phyloP scores from a whole-genome alignment of 2,329 filamentous ascomycete genomes.

The Scedosporium aurantiacum region DNA sequence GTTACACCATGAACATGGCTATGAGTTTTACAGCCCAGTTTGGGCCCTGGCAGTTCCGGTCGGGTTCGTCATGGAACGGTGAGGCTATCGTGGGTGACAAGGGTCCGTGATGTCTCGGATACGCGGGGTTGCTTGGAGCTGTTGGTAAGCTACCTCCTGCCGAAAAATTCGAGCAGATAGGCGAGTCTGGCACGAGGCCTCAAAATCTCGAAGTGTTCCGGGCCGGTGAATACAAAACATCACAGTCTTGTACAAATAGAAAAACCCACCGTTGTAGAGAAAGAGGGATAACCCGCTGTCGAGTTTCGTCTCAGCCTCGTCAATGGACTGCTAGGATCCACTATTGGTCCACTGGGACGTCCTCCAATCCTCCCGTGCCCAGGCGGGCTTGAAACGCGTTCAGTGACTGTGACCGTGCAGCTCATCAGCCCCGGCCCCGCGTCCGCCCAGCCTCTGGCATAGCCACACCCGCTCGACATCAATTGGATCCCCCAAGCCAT shows the following conservation, averaged over 20 bases:
- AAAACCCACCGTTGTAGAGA: neutral
- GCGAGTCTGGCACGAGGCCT: neutral
- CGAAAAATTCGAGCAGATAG: neutral
- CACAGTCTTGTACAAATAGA: no score
- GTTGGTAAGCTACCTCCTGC: neutral
- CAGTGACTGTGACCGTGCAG: neutral
- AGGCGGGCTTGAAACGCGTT: neutral
- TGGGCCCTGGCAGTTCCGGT: neutral
- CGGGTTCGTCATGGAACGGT: neutral
- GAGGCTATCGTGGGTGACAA: neutral
- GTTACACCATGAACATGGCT: neutral
- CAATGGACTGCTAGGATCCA: neutral
- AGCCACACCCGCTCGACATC: neutral
- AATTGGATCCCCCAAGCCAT: neutral
- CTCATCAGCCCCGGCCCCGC: neutral
- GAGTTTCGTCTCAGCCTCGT: conserved; percentile 6
- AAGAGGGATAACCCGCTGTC: neutral
- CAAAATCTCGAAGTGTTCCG: neutral
- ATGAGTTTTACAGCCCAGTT: neutral
- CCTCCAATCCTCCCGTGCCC: neutral
- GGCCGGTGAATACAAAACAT: no score
- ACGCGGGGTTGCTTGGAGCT: neutral
- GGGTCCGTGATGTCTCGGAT: neutral
- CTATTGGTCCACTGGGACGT: neutral
- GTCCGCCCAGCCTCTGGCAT: neutral